Conservation (phyloP, 768 basidiomycete species). For the Psilocybe tampanensis region DNA sequence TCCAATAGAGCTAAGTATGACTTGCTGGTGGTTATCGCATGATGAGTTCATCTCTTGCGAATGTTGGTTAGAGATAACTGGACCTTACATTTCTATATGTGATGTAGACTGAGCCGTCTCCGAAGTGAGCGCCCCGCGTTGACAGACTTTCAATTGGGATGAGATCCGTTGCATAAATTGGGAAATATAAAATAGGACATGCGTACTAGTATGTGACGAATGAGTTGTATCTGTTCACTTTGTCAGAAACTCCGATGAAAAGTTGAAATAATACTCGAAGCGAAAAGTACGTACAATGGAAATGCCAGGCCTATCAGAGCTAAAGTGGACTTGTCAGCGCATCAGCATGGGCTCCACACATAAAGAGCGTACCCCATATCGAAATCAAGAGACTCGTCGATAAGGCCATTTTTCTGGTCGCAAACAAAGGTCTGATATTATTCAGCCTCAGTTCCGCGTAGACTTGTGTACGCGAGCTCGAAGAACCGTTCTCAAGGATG, state of each 20-base stretch:
- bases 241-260: constrained; percentile 16
- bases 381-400: constrained; percentile 65
- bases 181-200: background rate
- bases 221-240: constrained; percentile 27
- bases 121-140: constrained; percentile 68
- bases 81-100: constrained; percentile 68
- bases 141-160: constrained; percentile 44
- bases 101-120: constrained; percentile 68
- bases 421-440: constrained; percentile 64
- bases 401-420: constrained; percentile 62
- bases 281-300: constrained; percentile 51
- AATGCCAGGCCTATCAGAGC: constrained; percentile 74
- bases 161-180: background rate
- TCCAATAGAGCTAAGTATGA: constrained; percentile 68
- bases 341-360: background rate
- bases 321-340: constrained; percentile 21
- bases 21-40: constrained; percentile 47
- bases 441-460: constrained; percentile 32
- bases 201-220: constrained; percentile 34
- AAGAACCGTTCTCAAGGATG: too few species aligned
- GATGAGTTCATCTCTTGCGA: background rate
- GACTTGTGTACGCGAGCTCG: constrained; percentile 19
- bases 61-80: background rate
- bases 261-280: constrained; percentile 23
- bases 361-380: constrained; percentile 42